Evolutionary conservation across 495 filamentous ascomycete species (phyloP).

Genomic region (Lineolata rhizophorae): DNA sequence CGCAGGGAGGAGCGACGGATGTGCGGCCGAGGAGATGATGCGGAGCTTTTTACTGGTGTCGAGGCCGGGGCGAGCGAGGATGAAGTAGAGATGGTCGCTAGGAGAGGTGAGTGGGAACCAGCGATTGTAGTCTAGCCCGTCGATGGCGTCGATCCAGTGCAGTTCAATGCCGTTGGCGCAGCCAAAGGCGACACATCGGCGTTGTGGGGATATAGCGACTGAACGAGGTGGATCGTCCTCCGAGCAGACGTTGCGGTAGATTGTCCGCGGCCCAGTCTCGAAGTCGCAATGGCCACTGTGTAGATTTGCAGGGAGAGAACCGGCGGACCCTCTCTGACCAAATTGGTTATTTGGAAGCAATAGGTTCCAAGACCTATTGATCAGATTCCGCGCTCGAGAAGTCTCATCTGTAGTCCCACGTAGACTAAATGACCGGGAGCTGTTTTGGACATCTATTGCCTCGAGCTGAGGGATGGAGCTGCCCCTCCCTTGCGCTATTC

Average conservation of each 20-base stretch:
- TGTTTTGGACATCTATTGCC: too few relatives aligned
- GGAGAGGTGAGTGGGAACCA: constrained; percentile 48
- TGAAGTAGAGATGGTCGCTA: constrained; percentile 43
- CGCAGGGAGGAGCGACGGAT: constrained; percentile 19
- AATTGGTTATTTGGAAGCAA: too few relatives aligned
- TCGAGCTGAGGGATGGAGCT: too few relatives aligned
- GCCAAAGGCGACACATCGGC: constrained; percentile 49
- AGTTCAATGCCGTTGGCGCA: constrained; percentile 45
- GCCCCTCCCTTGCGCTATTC: too few relatives aligned
- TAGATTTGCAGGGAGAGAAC: too few relatives aligned
- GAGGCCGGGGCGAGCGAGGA: constrained; percentile 30
- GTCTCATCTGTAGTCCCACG: too few relatives aligned
- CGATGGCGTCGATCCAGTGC: constrained; percentile 46
- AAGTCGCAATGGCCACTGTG: too few relatives aligned
- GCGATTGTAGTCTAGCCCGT: constrained; percentile 31
- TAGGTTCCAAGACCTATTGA: too few relatives aligned
- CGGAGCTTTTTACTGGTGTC: constrained; percentile 35
- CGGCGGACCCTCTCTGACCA: background rate
- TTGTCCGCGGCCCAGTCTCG: constrained; percentile 15
- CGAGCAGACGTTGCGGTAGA: constrained; percentile 39
- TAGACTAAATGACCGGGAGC: too few relatives aligned
- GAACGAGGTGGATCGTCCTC: constrained; percentile 42
- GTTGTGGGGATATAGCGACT: constrained; percentile 45
- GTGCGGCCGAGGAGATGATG: constrained; percentile 43
- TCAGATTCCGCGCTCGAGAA: too few relatives aligned